Evolutionary conservation across 2,329 filamentous ascomycete genomes (phyloP).

Genomic region (Colletotrichum sp.): DNA sequence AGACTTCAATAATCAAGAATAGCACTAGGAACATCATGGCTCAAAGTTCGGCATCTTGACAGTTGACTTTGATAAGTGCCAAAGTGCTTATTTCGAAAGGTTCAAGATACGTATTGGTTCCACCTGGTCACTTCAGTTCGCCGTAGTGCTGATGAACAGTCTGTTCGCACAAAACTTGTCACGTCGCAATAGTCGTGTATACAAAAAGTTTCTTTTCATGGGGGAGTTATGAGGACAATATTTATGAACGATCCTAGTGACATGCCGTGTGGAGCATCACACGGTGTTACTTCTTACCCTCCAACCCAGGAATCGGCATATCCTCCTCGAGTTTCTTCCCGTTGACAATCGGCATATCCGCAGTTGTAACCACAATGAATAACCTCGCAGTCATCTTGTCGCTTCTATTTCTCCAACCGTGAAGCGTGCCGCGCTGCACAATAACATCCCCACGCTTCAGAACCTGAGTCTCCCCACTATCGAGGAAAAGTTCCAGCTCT

Average conservation of each 20-base stretch:
- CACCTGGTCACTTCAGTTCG: background rate
- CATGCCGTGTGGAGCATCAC: background rate
- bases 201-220: no score
- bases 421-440: slow-evolving; percentile 61
- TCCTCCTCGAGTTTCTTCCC: background rate
- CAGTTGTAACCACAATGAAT: slow-evolving; percentile 17
- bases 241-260: background rate
- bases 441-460: slow-evolving; percentile 57
- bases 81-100: background rate
- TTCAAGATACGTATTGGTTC: background rate
- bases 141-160: no score
- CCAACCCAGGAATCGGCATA: background rate
- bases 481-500: slow-evolving; percentile 54
- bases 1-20: no score
- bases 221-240: background rate
- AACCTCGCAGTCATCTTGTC: slow-evolving; percentile 49
- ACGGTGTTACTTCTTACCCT: background rate
- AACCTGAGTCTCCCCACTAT: slow-evolving; percentile 51
- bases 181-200: no score
- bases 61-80: background rate
- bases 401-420: slow-evolving; percentile 54
- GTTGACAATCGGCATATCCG: background rate
- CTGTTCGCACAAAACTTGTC: no score
- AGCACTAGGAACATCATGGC: background rate
- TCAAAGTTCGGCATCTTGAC: background rate